Base-by-base conservation (phyloP, 805 yeast species). In the Kluyveromyces wickerhamii region DNA sequence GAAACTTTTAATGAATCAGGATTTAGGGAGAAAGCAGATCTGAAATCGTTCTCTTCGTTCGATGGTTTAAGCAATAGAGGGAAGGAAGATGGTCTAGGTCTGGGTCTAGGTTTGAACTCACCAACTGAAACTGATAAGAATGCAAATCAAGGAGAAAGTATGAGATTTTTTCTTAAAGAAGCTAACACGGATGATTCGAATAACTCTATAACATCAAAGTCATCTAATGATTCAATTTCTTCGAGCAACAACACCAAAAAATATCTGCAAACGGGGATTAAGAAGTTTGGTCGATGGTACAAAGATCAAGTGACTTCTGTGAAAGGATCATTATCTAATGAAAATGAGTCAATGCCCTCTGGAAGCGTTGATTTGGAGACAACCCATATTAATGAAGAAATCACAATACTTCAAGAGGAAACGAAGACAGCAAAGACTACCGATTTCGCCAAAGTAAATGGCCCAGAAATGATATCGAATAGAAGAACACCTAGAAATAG, bases 211-310 rank as follows among this genome's bases (percentile, higher is more conserved):
- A 42, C 45, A 16, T 36, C 43, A 20, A 42, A 41, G 8, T 32
- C 40, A 5, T 32, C 40, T 3, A 9, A 36, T 12, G 15, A 41
- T 4, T 42, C 37, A n/a, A 34, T 37, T 40, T 42, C 30, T 23
- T 41, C 33, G 36, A 43, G 48, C 58, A 10, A 35, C 46, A 1
- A 51, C 52, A 49, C 66, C 2, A 62, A 59, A 36, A 65, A 60
- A 32, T 60, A 63, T 3, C 51, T 71, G 11, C 49, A 70, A 4
- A 59, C 55, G 28, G 68, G 84, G 0, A 57, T 78, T 30, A 70
- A 66, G 38, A 80, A 74, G 46, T 54, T 82, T 6, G 83, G 82
- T 1, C 77, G 71, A 41, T 79, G 89, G 85, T 81, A 81, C 45
- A 67, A 66, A 35, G 57, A 53, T 12, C 41, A 30, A 22, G 26